Percentiles rank a stretch among this genome's conserved stretches.
Evolutionary conservation across 176 grass and related monocot genomes (phyloP).

Genomic region (Eleusine indica): DNA sequence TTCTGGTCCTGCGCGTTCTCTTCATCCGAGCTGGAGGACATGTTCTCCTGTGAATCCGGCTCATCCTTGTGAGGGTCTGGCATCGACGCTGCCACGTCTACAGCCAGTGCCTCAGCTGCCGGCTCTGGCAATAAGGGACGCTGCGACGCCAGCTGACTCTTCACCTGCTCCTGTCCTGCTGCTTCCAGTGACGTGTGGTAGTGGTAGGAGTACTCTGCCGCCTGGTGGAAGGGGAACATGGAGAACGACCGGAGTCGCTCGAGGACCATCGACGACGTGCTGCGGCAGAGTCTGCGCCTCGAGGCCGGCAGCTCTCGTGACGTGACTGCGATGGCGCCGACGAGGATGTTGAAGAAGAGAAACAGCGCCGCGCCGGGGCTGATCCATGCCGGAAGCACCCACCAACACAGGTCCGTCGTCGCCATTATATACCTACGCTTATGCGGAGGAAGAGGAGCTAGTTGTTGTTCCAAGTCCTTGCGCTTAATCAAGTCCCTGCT

Average conservation of each 20-base stretch:
- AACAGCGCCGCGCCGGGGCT: slow-evolving; percentile 36
- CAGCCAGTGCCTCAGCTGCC: background rate
- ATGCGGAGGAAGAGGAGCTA: too few relatives aligned
- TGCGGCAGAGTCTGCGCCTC: slow-evolving; percentile 35
- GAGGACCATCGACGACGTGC: slow-evolving; percentile 46
- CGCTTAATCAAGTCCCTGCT: too few relatives aligned
- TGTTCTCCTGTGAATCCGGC: background rate
- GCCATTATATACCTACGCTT: too few relatives aligned
- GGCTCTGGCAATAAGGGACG: too few relatives aligned
- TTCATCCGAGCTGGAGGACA: too few relatives aligned
- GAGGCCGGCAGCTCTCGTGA: background rate
- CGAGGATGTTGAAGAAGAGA: slow-evolving; percentile 41
- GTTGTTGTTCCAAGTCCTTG: too few relatives aligned
- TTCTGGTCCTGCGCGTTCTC: too few relatives aligned
- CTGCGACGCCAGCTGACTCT: too few relatives aligned
- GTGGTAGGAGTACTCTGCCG: background rate
- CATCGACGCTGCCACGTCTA: background rate
- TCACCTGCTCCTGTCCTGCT: background rate
- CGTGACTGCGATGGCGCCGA: slow-evolving; percentile 22
- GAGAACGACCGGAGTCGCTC: slow-evolving; percentile 35
- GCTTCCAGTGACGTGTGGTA: background rate
- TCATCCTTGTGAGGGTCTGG: background rate
- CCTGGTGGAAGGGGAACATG: background rate
- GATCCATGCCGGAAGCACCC: slow-evolving; percentile 33
- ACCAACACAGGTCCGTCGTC: background rate